Conservation (phyloP, 1,284 basidiomycete species). For the Pascua guehoae region DNA sequence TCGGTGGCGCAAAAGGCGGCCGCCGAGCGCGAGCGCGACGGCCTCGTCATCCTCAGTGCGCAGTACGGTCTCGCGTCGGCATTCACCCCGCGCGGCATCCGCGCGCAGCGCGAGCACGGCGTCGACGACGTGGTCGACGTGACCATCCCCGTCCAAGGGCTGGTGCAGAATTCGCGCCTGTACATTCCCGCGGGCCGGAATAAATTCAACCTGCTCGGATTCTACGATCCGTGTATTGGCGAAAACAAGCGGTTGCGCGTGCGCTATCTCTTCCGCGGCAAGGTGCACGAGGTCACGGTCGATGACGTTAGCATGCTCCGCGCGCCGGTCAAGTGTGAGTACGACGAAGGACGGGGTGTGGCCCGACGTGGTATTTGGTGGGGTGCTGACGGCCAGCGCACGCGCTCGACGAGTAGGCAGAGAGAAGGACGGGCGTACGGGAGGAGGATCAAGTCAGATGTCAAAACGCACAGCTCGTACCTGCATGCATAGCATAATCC, state of each 20-base stretch:
- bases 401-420: constrained; percentile 4
- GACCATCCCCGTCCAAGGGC: constrained; percentile 72
- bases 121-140: constrained; percentile 63
- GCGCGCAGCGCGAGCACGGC: constrained; percentile 45
- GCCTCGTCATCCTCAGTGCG: constrained; percentile 69
- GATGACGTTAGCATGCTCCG: constrained; percentile 67
- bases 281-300: constrained; percentile 69
- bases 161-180: constrained; percentile 73
- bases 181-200: constrained; percentile 69
- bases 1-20: constrained; percentile 27
- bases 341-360: too few relatives aligned
- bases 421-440: too few relatives aligned
- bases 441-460: too few relatives aligned
- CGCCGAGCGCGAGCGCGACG: constrained; percentile 52
- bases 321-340: constrained; percentile 62
- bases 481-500: neutral
- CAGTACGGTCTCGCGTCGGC: constrained; percentile 57
- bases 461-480: neutral
- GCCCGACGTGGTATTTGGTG: constrained; percentile 14
- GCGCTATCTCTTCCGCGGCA: constrained; percentile 71
- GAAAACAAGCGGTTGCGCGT: constrained; percentile 59
- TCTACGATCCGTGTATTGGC: constrained; percentile 50
- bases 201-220: constrained; percentile 51
- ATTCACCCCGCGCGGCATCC: constrained; percentile 54
- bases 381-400: neutral